Conservation (phyloP, 768 basidiomycete genomes). For the Rhizopogon salebrosus region DNA sequence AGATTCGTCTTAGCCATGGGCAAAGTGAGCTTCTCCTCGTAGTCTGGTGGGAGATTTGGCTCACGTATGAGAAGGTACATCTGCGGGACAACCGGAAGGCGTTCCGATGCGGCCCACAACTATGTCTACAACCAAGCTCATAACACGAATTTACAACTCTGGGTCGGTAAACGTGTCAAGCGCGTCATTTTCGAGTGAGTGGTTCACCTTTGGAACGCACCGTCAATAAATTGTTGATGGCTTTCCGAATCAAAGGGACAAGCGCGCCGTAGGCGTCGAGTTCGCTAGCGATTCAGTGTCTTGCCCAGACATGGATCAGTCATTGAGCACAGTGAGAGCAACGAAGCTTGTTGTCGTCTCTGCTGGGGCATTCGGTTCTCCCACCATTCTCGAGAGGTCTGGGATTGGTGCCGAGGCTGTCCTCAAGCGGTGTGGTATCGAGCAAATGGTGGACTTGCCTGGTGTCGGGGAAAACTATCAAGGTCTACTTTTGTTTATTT, state of each 20-base stretch:
- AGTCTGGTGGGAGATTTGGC: background rate
- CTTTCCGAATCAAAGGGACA: slow-evolving; percentile 17
- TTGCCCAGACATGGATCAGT: slow-evolving; percentile 7
- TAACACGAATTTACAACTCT: slow-evolving; percentile 25
- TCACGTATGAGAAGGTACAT: slow-evolving; percentile 41
- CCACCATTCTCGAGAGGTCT: slow-evolving; percentile 51
- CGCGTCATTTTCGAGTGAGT: slow-evolving; percentile 32
- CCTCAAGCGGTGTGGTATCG: slow-evolving; percentile 24
- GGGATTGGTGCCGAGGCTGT: slow-evolving; percentile 33
- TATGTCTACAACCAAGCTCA: slow-evolving; percentile 31
- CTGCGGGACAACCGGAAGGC: slow-evolving; percentile 32
- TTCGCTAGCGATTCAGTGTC: slow-evolving; percentile 25
- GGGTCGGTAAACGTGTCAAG: slow-evolving; percentile 29
- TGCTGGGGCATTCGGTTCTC: slow-evolving; percentile 37
- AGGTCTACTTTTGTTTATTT: slow-evolving; percentile 14
- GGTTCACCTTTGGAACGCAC: background rate
- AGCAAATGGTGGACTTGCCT: slow-evolving; percentile 30
- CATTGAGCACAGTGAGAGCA: slow-evolving; percentile 20
- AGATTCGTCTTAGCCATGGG: slow-evolving; percentile 8
- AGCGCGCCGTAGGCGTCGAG: slow-evolving; percentile 33
- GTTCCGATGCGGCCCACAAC: slow-evolving; percentile 28
- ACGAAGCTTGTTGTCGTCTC: slow-evolving; percentile 33
- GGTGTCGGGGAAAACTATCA: slow-evolving; percentile 41
- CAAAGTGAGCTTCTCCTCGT: slow-evolving; percentile 11
- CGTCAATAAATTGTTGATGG: background rate